Percentiles rank a stretch among this genome's conserved stretches.
Evolutionary conservation across 2,329 filamentous ascomycete species (phyloP).

Genomic region (Pseudogymnoascus sp.): DNA sequence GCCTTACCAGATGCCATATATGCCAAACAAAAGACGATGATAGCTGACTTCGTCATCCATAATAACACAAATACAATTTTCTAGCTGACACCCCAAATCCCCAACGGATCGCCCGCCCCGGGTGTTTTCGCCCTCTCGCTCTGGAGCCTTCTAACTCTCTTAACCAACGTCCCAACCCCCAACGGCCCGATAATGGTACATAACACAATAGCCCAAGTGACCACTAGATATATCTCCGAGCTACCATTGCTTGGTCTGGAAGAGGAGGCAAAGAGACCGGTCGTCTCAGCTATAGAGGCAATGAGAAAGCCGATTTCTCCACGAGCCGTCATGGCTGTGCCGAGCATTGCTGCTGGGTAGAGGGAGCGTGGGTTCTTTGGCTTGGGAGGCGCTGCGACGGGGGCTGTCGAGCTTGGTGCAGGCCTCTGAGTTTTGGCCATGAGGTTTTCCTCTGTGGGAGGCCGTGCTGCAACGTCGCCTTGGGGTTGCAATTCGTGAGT

Average conservation of each 20-base stretch:
- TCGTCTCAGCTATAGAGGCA: slow-evolving; percentile 49
- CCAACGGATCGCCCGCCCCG: not conserved
- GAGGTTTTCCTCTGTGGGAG: not conserved
- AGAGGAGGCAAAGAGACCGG: slow-evolving; percentile 13
- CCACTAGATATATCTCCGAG: slow-evolving; percentile 41
- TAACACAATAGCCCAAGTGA: slow-evolving; percentile 47
- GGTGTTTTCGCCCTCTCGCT: not conserved
- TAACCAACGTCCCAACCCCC: slow-evolving; percentile 39
- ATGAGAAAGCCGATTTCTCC: slow-evolving; percentile 77
- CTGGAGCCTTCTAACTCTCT: slow-evolving; percentile 28
- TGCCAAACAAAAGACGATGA: not conserved
- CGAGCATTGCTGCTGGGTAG: slow-evolving; percentile 59
- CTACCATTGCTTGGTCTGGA: not conserved
- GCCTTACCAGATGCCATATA: not conserved
- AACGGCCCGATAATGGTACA: slow-evolving; percentile 47
- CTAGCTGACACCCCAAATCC: not conserved
- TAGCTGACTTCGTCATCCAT: not conserved
- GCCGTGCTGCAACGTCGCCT: not conserved
- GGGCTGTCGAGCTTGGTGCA: not conserved
- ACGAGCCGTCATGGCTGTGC: slow-evolving; percentile 64
- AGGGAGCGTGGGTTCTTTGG: slow-evolving; percentile 49
- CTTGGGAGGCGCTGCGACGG: slow-evolving; percentile 2
- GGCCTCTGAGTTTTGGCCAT: not conserved
- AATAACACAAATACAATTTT: not conserved
- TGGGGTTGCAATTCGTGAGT: not conserved